Percentiles rank a stretch among this genome's conserved stretches.
phyloP scores from a whole-genome alignment of 495 filamentous ascomycete species.

The Trichoderma reesei region DNA sequence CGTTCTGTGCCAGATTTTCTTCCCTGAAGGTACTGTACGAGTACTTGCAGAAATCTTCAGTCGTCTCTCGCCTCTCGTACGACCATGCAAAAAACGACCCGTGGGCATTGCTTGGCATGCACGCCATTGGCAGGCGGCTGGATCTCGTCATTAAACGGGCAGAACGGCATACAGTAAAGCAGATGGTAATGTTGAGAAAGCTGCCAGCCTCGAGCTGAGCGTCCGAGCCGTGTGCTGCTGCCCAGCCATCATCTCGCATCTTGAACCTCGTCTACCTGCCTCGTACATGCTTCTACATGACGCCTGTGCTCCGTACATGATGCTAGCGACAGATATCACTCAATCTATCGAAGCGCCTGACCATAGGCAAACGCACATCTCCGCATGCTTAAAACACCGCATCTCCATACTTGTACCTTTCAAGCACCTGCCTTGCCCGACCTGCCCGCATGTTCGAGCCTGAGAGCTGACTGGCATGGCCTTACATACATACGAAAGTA shows the following conservation, averaged over 20 bases:
- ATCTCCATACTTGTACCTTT: not conserved
- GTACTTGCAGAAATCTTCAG: too few relatives aligned
- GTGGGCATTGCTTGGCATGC: not conserved
- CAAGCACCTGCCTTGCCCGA: too few relatives aligned
- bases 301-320: not conserved
- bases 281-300: not conserved
- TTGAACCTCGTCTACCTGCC: not conserved
- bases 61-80: not conserved
- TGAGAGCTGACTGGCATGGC: not conserved
- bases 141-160: too few relatives aligned
- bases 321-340: not conserved
- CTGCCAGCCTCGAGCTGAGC: not conserved
- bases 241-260: conserved; percentile 2
- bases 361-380: not conserved
- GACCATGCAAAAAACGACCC: not conserved
- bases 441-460: not conserved
- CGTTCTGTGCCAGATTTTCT: not conserved
- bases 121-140: not conserved
- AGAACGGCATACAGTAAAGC: too few relatives aligned
- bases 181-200: not conserved
- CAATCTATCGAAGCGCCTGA: not conserved
- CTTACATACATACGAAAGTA: too few relatives aligned
- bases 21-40: not conserved
- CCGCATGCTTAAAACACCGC: not conserved
- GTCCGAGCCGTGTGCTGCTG: not conserved